Evolutionary conservation across 2,329 filamentous ascomycete genomes (phyloP).

Genomic region (Xylariaceae sp.): DNA sequence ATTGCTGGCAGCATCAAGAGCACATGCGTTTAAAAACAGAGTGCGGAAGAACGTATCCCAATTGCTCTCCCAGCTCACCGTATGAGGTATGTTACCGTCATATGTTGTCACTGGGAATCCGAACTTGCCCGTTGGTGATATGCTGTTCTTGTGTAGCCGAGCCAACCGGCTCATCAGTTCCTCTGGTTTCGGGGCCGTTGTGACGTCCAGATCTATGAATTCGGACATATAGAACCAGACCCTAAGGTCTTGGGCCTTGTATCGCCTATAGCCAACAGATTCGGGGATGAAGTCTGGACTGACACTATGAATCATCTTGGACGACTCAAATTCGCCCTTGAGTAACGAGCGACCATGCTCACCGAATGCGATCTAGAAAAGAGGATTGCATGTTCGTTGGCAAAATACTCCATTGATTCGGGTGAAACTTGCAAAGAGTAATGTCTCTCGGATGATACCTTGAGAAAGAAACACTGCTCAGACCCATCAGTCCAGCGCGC

Average conservation of each 20-base stretch:
- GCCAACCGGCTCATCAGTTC: conserved; percentile 19
- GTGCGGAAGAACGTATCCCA: conserved; percentile 21
- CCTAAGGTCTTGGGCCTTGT: no score
- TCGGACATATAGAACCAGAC: conserved; percentile 24
- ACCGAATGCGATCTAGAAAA: background rate
- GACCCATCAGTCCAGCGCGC: no score
- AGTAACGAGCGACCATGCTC: conserved; percentile 12
- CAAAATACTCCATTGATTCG: no score
- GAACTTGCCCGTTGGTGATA: conserved; percentile 22
- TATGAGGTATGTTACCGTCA: conserved; percentile 10
- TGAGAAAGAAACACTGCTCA: no score
- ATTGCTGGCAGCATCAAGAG: conserved; percentile 19
- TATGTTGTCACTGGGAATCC: conserved; percentile 20
- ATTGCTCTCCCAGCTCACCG: conserved; percentile 11
- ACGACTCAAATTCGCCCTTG: conserved; percentile 16
- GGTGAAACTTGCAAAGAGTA: no score
- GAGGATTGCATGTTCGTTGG: no score
- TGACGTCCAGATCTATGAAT: conserved; percentile 21
- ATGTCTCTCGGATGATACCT: no score
- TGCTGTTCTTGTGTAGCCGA: conserved; percentile 21
- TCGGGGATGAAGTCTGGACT: conserved; percentile 9
- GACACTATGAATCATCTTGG: conserved; percentile 6
- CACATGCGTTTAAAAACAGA: conserved; percentile 19
- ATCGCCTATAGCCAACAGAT: no score
- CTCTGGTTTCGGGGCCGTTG: conserved; percentile 13